Evolutionary conservation across 768 basidiomycete genomes (phyloP).

Genomic region (Basidioascus undulatus): DNA sequence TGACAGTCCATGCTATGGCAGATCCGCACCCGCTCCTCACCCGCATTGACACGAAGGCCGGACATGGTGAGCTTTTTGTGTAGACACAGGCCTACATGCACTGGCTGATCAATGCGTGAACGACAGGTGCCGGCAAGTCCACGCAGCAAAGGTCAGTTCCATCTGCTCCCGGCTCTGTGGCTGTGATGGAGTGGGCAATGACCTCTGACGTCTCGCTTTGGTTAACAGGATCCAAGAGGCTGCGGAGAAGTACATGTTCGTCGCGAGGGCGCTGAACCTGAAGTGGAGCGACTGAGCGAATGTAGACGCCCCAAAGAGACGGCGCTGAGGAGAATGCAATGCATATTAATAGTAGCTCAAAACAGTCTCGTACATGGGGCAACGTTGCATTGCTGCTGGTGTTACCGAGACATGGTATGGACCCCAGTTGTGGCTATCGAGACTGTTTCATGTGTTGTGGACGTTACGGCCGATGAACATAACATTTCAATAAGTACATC

Average conservation of each 20-base stretch:
- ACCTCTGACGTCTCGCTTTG: conserved; percentile 6
- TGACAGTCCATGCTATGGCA: too few species aligned
- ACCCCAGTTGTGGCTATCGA: too few species aligned
- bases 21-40: conserved; percentile 49
- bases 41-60: conserved; percentile 54
- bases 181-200: background rate
- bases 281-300: too few species aligned
- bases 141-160: conserved; percentile 35
- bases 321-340: too few species aligned
- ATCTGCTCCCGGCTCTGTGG: background rate
- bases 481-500: too few species aligned
- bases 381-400: too few species aligned
- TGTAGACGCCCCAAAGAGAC: too few species aligned
- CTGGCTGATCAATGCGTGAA: background rate
- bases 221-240: conserved; percentile 40
- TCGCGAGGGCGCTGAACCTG: conserved; percentile 37
- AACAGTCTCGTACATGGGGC: too few species aligned
- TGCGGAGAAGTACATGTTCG: conserved; percentile 55
- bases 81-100: background rate
- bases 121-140: conserved; percentile 41
- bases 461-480: too few species aligned
- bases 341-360: too few species aligned
- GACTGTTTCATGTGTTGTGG: too few species aligned
- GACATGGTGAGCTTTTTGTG: conserved; percentile 21
- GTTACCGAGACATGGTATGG: too few species aligned